Evolutionary conservation across 257 asterid genomes (phyloP), one percentile per base, ranked within the genome.

Genomic region (Oldenlandia corymbosa): DNA sequence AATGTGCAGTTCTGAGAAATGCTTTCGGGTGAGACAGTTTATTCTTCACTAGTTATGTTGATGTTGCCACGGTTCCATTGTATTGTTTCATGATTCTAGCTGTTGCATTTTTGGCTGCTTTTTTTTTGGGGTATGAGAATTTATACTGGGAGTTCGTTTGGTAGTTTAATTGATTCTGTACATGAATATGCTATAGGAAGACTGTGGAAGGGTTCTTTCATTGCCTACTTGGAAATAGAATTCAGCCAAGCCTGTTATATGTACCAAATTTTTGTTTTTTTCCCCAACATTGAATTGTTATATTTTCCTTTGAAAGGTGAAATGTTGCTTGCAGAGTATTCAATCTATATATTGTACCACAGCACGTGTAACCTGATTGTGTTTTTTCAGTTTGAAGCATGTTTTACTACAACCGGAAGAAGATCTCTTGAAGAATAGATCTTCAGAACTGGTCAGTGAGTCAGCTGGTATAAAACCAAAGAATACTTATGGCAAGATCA

Each of bases 401-500:
- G 75, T 79, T 67, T 72, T 92, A 66, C 65, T 92, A 69, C 99
- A 92, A 73, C 75, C 99, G 0, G 97, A 92, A 78, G 95, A 92
- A 60, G 99, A 92, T 55, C 75, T 92, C 16, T 21, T 92, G 93
- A 78, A 41, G 65, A 92, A 82, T 73, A 82, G 71, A 58, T 69
- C 88, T 24, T 59, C 90, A 43, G 95, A 82, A 65, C 93, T 87
- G 57, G 85, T 85, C 48, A 81, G 91, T 47, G 99, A 89, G 75
- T 89, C 88, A 75, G 95, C 91, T 55, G 64, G 87, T 30, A 73
- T 84, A 28, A 92, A 85, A 77, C 79, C 87, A 10, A 92, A 87
- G 78, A 89, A 92, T 78, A 83, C 85, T 71, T 71, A 84, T 65
- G 95, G 97, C 80, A 89, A 89, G 78, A 81, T 92, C 60, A 92